Evolutionary conservation across 2,329 filamentous ascomycete species (phyloP).

Genomic region (Emmonsia crescens): DNA sequence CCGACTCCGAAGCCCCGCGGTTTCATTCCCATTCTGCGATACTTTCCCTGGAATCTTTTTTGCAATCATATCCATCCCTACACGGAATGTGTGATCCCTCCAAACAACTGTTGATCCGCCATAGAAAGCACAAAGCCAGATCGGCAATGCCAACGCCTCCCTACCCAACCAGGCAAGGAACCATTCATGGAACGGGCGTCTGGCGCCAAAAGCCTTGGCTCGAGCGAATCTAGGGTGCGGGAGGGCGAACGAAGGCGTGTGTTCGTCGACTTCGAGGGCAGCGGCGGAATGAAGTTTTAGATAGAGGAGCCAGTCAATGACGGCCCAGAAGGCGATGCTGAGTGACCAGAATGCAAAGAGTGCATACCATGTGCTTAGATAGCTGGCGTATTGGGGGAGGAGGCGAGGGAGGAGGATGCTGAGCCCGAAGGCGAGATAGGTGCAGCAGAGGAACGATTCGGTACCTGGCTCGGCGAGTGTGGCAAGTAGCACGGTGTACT

Average conservation of each 20-base stretch:
- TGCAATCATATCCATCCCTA: slow-evolving; percentile 76
- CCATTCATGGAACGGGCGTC: slow-evolving; percentile 58
- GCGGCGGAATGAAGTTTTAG: slow-evolving; percentile 60
- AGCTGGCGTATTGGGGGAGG: slow-evolving; percentile 44
- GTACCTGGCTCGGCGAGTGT: slow-evolving; percentile 89
- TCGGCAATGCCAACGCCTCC: slow-evolving; percentile 70
- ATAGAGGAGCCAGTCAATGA: slow-evolving; percentile 64
- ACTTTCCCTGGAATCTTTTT: slow-evolving; percentile 33
- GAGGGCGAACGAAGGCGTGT: slow-evolving; percentile 64
- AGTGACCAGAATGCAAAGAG: slow-evolving; percentile 56
- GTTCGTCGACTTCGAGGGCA: slow-evolving; percentile 57
- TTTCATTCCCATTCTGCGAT: neutral
- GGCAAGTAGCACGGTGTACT: slow-evolving; percentile 82
- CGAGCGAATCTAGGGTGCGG: slow-evolving; percentile 28
- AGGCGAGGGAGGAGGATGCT: slow-evolving; percentile 55
- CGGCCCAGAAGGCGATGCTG: slow-evolving; percentile 60
- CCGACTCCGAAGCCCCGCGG: neutral
- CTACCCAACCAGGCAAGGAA: slow-evolving; percentile 72
- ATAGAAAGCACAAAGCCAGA: slow-evolving; percentile 83
- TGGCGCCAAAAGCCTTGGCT: slow-evolving; percentile 29
- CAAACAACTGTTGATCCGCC: slow-evolving; percentile 81
- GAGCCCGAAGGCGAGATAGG: slow-evolving; percentile 67
- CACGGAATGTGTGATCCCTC: slow-evolving; percentile 72
- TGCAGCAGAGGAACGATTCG: slow-evolving; percentile 73
- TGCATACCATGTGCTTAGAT: slow-evolving; percentile 53